A percentile compares a stretch with the other conserved stretches of the same genome.
Evolutionary conservation across 108 stramenopile species (phyloP).

Genomic region (Nitzschia putrida): DNA sequence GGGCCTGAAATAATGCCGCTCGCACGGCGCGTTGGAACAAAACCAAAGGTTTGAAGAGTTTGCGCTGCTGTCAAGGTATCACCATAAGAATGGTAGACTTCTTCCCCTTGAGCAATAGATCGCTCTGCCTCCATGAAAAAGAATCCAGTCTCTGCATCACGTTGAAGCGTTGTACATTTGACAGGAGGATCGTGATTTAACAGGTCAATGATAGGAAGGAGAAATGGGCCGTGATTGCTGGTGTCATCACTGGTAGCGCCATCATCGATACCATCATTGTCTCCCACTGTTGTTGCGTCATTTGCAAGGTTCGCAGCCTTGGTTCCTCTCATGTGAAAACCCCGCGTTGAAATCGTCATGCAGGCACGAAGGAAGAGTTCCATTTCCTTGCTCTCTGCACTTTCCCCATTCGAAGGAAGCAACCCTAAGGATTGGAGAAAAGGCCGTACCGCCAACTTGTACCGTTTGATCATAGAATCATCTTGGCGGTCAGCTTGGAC

Average conservation of each 20-base stretch:
- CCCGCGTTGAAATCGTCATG: slow-evolving; percentile 75
- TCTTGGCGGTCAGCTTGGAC: slow-evolving; percentile 34
- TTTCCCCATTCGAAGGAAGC: slow-evolving; percentile 29
- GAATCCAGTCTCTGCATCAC: slow-evolving; percentile 24
- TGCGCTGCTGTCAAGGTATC: slow-evolving; percentile 66
- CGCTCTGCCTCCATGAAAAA: slow-evolving; percentile 80
- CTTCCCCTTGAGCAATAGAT: slow-evolving; percentile 58
- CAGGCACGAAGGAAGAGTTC: slow-evolving; percentile 57
- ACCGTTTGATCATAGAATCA: slow-evolving; percentile 44
- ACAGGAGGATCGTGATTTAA: slow-evolving; percentile 68
- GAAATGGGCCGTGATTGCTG: slow-evolving; percentile 57
- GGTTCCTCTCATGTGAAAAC: slow-evolving; percentile 61
- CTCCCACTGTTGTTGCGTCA: background rate
- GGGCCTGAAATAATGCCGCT: background rate
- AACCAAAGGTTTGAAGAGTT: slow-evolving; percentile 83
- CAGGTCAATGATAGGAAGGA: slow-evolving; percentile 80
- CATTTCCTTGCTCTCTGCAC: slow-evolving; percentile 20
- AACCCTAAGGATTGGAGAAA: slow-evolving; percentile 46
- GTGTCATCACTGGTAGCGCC: background rate
- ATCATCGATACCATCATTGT: background rate
- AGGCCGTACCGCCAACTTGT: slow-evolving; percentile 51
- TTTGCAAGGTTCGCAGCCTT: slow-evolving; percentile 8
- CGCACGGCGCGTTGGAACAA: slow-evolving; percentile 44
- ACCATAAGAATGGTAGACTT: slow-evolving; percentile 81
- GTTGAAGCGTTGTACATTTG: slow-evolving; percentile 63